Base-by-base conservation (phyloP, 2,329 filamentous ascomycete genomes). In the Tolypocladium tropicale region DNA sequence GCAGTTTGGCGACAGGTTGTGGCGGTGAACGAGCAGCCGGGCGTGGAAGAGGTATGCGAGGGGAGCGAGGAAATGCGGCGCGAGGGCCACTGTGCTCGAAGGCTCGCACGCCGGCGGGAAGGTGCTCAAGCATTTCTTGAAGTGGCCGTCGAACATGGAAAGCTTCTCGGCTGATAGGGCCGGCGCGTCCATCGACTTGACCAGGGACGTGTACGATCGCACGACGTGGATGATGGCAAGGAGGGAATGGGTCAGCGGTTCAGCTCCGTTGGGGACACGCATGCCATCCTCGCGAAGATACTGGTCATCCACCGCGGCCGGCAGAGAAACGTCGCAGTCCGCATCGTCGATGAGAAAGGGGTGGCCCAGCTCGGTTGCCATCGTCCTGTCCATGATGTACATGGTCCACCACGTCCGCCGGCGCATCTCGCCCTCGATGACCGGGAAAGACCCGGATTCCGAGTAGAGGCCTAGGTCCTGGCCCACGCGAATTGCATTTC, bases 341-440 rank as follows among this genome's bases (percentile, higher is more conserved):
- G 83, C 80, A 64, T 97, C 93, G 65, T 92, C 81, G 65, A 97
- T 95, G 61, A 92, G 73, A 56, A 89, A 82, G 0, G 93, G 90
- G 53, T 88, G 84, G 10, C 90, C 89, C 36, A 91, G 78, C 67
- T 96, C 92, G 14, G 95, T 76, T 0, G 90, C 85, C 53, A 95
- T 75, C 30, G 89, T 80, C 59, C 91, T 84, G 72, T 99, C 94
- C 74, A 92, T 84, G 49, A 90, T 83, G 71, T 97, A 97, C 56
- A 96, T 83, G 16, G 89, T 84, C 91, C 94, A 99, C 93, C 93
- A 99, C 2, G 94, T 83, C 55, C 92, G 81, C 58, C 89, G 84
- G 55, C 92, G 84, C 83, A 93, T 91, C 70, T 97, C 93, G 12
- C 82, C 82, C 64, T 96, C 91, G 16, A 95, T 76, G 1, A 84